A percentile compares a stretch with the other conserved stretches of the same genome.
phyloP scores from a whole-genome alignment of 2,329 filamentous ascomycete genomes.

The Lasiodiplodia gonubiensis region DNA sequence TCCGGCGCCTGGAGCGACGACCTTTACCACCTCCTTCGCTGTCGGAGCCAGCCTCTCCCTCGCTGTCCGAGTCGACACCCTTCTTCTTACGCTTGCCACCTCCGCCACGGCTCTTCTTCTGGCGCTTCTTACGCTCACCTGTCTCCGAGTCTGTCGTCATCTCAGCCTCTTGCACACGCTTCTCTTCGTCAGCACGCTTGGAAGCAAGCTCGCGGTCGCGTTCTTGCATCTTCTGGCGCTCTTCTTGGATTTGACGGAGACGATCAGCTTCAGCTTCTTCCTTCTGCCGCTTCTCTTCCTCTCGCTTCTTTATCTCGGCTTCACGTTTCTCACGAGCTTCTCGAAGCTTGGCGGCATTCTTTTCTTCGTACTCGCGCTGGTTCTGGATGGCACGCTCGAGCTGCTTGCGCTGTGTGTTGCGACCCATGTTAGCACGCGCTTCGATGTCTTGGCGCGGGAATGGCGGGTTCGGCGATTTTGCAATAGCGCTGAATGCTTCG shows the following conservation, averaged over 20 bases:
- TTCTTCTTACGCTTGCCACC: slow-evolving; percentile 67
- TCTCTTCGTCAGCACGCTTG: slow-evolving; percentile 73
- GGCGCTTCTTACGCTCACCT: slow-evolving; percentile 80
- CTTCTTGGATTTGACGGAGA: slow-evolving; percentile 81
- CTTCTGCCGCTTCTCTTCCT: slow-evolving; percentile 73
- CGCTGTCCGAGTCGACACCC: slow-evolving; percentile 53
- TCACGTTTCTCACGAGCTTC: slow-evolving; percentile 81
- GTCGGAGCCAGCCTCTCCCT: slow-evolving; percentile 49
- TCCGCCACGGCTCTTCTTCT: slow-evolving; percentile 53
- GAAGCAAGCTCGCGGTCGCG: slow-evolving; percentile 74
- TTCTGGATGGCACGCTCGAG: slow-evolving; percentile 82
- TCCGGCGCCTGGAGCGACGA: slow-evolving; percentile 45
- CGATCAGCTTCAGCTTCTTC: slow-evolving; percentile 74
- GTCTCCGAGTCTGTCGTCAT: slow-evolving; percentile 65
- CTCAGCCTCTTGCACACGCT: slow-evolving; percentile 72
- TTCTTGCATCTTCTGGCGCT: slow-evolving; percentile 80
- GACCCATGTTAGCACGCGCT: slow-evolving; percentile 95
- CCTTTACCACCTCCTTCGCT: slow-evolving; percentile 44
- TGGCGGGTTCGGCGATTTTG: slow-evolving; percentile 70
- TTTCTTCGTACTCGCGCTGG: slow-evolving; percentile 90
- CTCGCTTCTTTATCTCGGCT: slow-evolving; percentile 76
- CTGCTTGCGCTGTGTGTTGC: slow-evolving; percentile 92
- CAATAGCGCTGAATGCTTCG: slow-evolving; percentile 66
- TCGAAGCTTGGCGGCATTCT: slow-evolving; percentile 85
- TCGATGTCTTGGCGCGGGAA: slow-evolving; percentile 92